Percentiles rank a stretch among this genome's conserved stretches.
Evolutionary conservation across 371 early-diverging fungal species (phyloP).

Genomic region (Rhizopus arrhizus): DNA sequence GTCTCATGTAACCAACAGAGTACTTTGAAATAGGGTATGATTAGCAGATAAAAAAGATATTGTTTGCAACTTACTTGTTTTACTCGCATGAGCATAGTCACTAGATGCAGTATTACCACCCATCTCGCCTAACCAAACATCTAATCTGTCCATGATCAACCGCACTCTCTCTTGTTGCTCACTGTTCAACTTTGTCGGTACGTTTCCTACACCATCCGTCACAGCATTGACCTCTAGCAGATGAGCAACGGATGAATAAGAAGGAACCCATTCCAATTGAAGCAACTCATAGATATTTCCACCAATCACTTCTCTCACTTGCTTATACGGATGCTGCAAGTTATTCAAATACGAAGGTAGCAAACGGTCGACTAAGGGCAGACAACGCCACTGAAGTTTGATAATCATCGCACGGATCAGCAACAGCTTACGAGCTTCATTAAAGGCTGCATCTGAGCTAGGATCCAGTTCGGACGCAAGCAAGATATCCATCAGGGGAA

Average conservation of each 20-base stretch:
- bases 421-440: constrained; percentile 77
- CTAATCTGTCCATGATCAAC: constrained; percentile 32
- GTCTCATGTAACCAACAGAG: constrained; percentile 69
- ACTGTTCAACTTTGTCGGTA: constrained; percentile 38
- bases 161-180: constrained; percentile 32
- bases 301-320: constrained; percentile 83
- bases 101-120: constrained; percentile 46
- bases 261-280: constrained; percentile 69
- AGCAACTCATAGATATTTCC: constrained; percentile 67
- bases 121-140: constrained; percentile 46
- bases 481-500: constrained; percentile 70
- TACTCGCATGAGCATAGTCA: constrained; percentile 71
- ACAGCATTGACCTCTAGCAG: constrained; percentile 41
- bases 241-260: constrained; percentile 46
- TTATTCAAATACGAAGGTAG: constrained; percentile 57
- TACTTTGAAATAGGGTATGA: constrained; percentile 33
- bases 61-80: constrained; percentile 55
- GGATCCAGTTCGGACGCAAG: constrained; percentile 74
- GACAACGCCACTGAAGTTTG: constrained; percentile 71
- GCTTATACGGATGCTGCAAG: constrained; percentile 83
- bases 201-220: constrained; percentile 42
- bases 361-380: constrained; percentile 47
- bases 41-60: too few relatives aligned
- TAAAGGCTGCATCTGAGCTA: constrained; percentile 78
- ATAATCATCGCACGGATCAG: constrained; percentile 61